Conservation (phyloP, 768 basidiomycete genomes). For the Leccinum subgranulosum region DNA sequence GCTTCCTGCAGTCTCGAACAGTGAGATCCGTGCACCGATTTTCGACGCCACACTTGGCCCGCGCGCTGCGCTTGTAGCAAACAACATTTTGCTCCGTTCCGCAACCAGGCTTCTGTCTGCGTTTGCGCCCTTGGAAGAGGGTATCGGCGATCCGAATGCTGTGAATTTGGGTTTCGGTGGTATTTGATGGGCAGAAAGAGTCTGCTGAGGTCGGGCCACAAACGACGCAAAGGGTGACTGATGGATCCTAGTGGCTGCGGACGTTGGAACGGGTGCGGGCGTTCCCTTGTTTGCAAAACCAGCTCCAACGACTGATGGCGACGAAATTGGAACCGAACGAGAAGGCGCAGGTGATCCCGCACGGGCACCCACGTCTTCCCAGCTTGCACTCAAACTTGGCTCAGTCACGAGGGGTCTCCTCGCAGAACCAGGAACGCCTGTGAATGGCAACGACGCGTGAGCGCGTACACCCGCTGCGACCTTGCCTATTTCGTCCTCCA, state of each 20-base stretch:
- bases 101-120: constrained; percentile 7
- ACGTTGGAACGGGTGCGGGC: not conserved
- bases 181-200: not conserved
- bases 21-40: constrained; percentile 14
- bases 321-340: constrained; percentile 3
- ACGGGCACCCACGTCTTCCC: constrained; percentile 52
- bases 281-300: constrained; percentile 6
- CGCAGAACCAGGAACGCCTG: constrained; percentile 1
- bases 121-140: not conserved
- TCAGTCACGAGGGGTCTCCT: constrained; percentile 28
- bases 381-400: constrained; percentile 52
- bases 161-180: constrained; percentile 23
- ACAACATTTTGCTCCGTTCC: constrained; percentile 17
- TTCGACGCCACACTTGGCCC: constrained; percentile 4
- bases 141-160: constrained; percentile 26
- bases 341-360: constrained; percentile 9
- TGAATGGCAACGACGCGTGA: constrained; percentile 1
- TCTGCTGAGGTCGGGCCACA: constrained; percentile 1
- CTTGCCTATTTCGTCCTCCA: constrained; percentile 58
- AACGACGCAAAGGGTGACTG: constrained; percentile 3
- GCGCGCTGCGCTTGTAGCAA: constrained; percentile 1
- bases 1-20: constrained; percentile 44
- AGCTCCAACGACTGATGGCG: constrained; percentile 2
- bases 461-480: constrained; percentile 24
- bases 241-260: not conserved